phyloP scores from a whole-genome alignment of 805 yeast genomes.

The Nakazawaea laoshanensis region DNA sequence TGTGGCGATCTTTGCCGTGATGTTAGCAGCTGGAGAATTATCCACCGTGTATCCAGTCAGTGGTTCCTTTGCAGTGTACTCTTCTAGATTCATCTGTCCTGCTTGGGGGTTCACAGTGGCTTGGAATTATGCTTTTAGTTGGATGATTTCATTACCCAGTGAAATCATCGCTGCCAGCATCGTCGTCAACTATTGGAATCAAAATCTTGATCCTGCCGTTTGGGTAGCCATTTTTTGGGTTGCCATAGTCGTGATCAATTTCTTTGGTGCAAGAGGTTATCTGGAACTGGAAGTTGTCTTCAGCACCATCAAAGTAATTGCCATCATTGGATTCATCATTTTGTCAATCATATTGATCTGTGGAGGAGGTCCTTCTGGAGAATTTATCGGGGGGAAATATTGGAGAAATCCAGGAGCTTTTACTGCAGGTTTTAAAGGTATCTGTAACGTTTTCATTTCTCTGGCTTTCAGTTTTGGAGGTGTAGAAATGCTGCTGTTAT shows the following conservation, averaged over 20 bases:
- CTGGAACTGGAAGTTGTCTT: slow-evolving; percentile 74
- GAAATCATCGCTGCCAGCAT: slow-evolving; percentile 59
- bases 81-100: slow-evolving; percentile 50
- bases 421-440: slow-evolving; percentile 57
- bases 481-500: slow-evolving; percentile 63
- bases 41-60: slow-evolving; percentile 44
- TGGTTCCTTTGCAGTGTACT: slow-evolving; percentile 48
- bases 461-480: slow-evolving; percentile 77
- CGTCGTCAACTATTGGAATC: slow-evolving; percentile 45
- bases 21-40: slow-evolving; percentile 46
- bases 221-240: slow-evolving; percentile 50
- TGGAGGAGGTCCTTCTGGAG: slow-evolving; percentile 46
- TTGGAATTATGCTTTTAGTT: slow-evolving; percentile 61
- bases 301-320: no score
- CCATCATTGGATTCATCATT: slow-evolving; percentile 54
- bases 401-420: slow-evolving; percentile 68
- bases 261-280: slow-evolving; percentile 49
- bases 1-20: slow-evolving; percentile 39
- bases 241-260: slow-evolving; percentile 37
- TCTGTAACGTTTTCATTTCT: slow-evolving; percentile 63
- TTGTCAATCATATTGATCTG: slow-evolving; percentile 45
- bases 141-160: slow-evolving; percentile 56
- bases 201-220: slow-evolving; percentile 40
- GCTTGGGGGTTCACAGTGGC: slow-evolving; percentile 67
- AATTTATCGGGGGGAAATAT: slow-evolving; percentile 47